Base-by-base conservation (phyloP, 2,329 filamentous ascomycete species). In the Trichoderma harzianum region DNA sequence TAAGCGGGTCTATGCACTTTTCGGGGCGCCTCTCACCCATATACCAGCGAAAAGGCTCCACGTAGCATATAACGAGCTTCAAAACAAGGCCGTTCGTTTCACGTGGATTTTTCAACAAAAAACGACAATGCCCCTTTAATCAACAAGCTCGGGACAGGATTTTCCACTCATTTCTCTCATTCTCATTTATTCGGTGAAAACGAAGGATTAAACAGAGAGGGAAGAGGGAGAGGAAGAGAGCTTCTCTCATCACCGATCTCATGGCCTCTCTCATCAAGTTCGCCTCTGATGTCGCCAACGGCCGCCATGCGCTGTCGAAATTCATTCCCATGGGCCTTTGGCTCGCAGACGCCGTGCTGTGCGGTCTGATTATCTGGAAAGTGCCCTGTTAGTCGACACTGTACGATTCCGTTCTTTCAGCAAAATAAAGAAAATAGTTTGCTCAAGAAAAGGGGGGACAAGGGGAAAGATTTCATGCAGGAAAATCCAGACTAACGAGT, bases 361-460 rank as follows among this genome's bases (percentile, higher is more conserved):
- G 93, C 80, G 86, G 83, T 18, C 79, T 93, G 39, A 87, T 98
- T 74, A 92, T 97, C 74, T 90, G 89, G 87, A 95, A 91, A 80
- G 87, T 97, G 72, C 91, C 94, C 53, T 97, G 94, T 97, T 85
- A 84, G 91, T 61, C 21, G 24, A 14, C 34, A 53, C 16, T 55
- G 21, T 64, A 55, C 47, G 63, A 10, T 36, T 28, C 28, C 28
- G 1, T 28, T 28, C 28, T 28, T 28, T 28, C 28, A 28, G 28
- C 28, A 28, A 28, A 28, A 28, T 28, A 28, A 28, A 28, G 28
- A 28, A 28, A 28, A 28, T 28, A 28, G 28, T 28, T 28, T 39
- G 36, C 39, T 10, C 39, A 28, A 51, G 10, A 51, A 14, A 32
- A 10, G 10, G 7, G 30, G 30, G 30, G 30, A 11, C 30, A 32